phyloP scores from a whole-genome alignment of 257 asterid species.

The Nicotiana paniculata region DNA sequence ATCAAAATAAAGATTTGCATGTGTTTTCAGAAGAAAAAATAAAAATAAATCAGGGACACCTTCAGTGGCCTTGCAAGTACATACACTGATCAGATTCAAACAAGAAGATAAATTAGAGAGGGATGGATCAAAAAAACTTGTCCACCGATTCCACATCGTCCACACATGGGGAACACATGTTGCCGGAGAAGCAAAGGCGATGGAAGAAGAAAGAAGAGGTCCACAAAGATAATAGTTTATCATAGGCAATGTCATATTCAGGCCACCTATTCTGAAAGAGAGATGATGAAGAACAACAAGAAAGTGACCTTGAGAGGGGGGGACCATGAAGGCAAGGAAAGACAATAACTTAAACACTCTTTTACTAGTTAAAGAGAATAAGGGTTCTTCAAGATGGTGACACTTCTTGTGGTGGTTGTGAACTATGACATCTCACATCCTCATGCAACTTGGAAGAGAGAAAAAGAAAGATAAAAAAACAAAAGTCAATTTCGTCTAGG shows the following conservation, averaged over 20 bases:
- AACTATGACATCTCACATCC: constrained; percentile 17
- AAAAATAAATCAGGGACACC: neutral
- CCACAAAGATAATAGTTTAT: constrained; percentile 40
- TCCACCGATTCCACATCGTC: constrained; percentile 4
- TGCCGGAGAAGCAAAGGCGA: constrained; percentile 16
- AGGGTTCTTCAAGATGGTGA: constrained; percentile 36
- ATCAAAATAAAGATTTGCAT: neutral
- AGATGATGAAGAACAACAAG: constrained; percentile 29
- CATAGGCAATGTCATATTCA: constrained; percentile 33
- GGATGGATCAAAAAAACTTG: neutral
- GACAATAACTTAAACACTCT: neutral
- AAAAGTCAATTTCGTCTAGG: neutral
- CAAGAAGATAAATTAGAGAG: neutral
- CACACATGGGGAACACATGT: constrained; percentile 23
- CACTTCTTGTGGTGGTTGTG: constrained; percentile 17
- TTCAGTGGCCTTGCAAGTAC: neutral
- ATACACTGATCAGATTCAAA: neutral
- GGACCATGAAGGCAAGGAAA: neutral
- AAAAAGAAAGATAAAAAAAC: neutral
- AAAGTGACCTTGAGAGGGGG: constrained; percentile 15
- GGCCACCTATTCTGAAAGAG: constrained; percentile 40
- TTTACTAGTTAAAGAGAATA: constrained; percentile 20
- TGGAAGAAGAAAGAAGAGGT: constrained; percentile 22
- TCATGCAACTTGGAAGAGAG: constrained; percentile 10
- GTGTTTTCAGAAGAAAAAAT: too few relatives aligned